These are phyloP conservation scores for Phoma sp. DNA, from an alignment of 2,329 filamentous ascomycete species.

Conservation along the genomic window DNA sequence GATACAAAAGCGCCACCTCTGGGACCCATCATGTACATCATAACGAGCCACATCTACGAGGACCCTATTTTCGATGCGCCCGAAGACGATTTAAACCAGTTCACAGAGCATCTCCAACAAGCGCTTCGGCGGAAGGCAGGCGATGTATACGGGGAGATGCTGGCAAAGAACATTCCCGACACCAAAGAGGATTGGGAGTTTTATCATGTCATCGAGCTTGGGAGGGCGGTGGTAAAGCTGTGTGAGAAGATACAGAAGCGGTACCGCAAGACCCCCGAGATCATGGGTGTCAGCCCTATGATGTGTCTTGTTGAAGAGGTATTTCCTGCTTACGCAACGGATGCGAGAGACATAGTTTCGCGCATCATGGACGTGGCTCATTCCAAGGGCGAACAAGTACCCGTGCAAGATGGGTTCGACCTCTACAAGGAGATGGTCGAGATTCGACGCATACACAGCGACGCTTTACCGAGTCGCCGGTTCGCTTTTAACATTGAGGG, in stretches of 20 bases:
- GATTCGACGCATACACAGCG: constrained; percentile 79
- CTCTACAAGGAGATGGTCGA: constrained; percentile 88
- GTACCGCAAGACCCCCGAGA: constrained; percentile 84
- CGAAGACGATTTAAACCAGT: constrained; percentile 73
- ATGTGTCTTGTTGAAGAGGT: constrained; percentile 81
- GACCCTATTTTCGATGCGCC: constrained; percentile 78
- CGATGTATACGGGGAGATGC: constrained; percentile 78
- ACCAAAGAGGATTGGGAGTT: constrained; percentile 88
- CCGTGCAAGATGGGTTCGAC: constrained; percentile 91
- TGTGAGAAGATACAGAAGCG: constrained; percentile 91
- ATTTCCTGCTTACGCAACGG: constrained; percentile 88
- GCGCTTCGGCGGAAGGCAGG: constrained; percentile 76
- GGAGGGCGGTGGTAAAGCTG: constrained; percentile 82
- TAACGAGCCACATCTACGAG: constrained; percentile 80
- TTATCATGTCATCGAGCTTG: constrained; percentile 85
- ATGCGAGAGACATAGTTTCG: constrained; percentile 83
- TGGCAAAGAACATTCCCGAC: constrained; percentile 80
- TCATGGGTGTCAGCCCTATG: constrained; percentile 76
- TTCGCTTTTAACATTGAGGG: constrained; percentile 91
- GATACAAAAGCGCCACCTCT: constrained; percentile 85
- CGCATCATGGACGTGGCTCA: constrained; percentile 78
- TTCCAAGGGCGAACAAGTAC: constrained; percentile 74
- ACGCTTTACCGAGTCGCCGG: constrained; percentile 71
- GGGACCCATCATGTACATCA: constrained; percentile 77
- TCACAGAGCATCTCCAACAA: constrained; percentile 72